Base-by-base conservation (phyloP, 1,284 basidiomycete species). In the Violaceomyces palustris region DNA sequence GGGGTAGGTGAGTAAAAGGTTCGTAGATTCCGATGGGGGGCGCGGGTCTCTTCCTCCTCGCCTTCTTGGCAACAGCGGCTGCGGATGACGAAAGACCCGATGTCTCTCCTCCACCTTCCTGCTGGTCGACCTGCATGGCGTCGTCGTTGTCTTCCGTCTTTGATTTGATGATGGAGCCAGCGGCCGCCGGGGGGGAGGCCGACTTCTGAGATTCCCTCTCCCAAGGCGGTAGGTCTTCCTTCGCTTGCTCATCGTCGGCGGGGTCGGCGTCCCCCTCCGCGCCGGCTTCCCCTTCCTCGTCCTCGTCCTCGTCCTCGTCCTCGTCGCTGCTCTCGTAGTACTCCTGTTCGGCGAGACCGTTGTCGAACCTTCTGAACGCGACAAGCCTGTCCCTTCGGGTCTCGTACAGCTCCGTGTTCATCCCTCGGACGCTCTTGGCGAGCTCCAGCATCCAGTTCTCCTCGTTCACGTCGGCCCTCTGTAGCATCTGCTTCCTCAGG, bases 401-500 rank as follows among this genome's bases (percentile, higher is more conserved):
- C 26, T 64, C 63, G 29, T 46, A 48, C 22, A 73, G 51, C 49
- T 73, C 70, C 6, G 50, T 37, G 36, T 73, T 73, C 62, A 71
- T 64, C 9, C 60, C 60, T 23, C 53, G 57, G 2, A 67, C 68
- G 44, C 65, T 71, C 8, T 60, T 48, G 1, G 69, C 69, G 60
- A 69, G 66, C 50, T 64, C 61, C 12, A 68, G 52, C 60, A 71
- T 68, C 70, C 70, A 73, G 39, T 73, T 73, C 34, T 69, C 61
- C 34, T 69, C 64, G 24, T 56, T 64, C 32, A 73, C 43, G 28
- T 72, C 64, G 21, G 60, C 42, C 7, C 67, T 57, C 33, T 62
- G 52, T 37, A 69, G 45, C 17, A 55, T 41, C 7, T 41, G 43
- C 27, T 53, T 51, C 26, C 66, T 53, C 28, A 53, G 51, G 35